Conservation (phyloP, 2,329 filamentous ascomycete species). For the Lecanicillium sp. region DNA sequence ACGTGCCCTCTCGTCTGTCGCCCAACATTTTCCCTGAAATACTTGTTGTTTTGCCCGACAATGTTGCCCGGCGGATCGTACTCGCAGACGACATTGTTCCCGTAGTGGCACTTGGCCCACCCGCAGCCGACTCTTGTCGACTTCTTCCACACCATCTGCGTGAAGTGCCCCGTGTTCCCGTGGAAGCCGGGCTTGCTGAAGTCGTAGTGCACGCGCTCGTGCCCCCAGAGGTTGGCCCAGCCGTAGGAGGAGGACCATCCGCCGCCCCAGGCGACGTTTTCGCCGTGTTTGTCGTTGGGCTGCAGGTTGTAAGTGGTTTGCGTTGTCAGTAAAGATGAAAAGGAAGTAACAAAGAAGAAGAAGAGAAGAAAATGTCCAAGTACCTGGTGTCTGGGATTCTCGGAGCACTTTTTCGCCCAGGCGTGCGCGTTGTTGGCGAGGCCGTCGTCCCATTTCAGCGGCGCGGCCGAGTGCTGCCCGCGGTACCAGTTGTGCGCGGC, state of each 20-base stretch:
- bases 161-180: slow-evolving; percentile 62
- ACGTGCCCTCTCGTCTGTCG: slow-evolving; percentile 2
- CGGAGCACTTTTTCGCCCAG: slow-evolving; percentile 8
- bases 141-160: slow-evolving; percentile 64
- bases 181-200: slow-evolving; percentile 51
- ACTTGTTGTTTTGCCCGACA: neutral
- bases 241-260: neutral
- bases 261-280: slow-evolving; percentile 11
- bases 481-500: slow-evolving; percentile 12
- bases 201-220: slow-evolving; percentile 52
- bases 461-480: slow-evolving; percentile 1
- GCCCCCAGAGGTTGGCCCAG: slow-evolving; percentile 11
- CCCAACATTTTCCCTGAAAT: slow-evolving; percentile 10
- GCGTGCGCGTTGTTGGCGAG: neutral
- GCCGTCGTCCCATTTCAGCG: slow-evolving; percentile 4
- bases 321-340: neutral
- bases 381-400: slow-evolving; percentile 9
- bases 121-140: slow-evolving; percentile 55
- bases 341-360: neutral
- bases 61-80: slow-evolving; percentile 10
- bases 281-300: slow-evolving; percentile 3
- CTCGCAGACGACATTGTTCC: slow-evolving; percentile 9
- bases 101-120: slow-evolving; percentile 19
- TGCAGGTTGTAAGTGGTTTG: too few species aligned
- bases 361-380: neutral